Conservation (phyloP, 768 basidiomycete species). For the Kwoniella europaea region DNA sequence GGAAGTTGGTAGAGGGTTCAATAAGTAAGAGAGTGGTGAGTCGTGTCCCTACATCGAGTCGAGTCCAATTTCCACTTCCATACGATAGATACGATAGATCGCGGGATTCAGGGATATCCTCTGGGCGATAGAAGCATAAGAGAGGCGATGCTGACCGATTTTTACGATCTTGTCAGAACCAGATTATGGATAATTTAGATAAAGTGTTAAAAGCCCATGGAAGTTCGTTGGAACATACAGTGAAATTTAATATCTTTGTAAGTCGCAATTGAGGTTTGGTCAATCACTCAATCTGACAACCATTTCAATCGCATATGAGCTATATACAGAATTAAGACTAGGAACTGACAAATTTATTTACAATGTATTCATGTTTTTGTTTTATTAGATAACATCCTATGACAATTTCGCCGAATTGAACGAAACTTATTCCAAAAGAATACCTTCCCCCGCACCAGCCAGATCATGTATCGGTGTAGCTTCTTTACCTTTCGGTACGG, state of each 20-base stretch:
- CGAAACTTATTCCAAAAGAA: slow-evolving; percentile 12
- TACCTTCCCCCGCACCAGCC: slow-evolving; percentile 61
- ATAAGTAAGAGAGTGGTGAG: slow-evolving; percentile 31
- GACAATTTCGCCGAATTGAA: slow-evolving; percentile 26
- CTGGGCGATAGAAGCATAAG: too few species aligned
- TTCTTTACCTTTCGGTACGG: slow-evolving; percentile 64
- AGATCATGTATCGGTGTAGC: slow-evolving; percentile 68
- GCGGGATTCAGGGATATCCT: too few species aligned
- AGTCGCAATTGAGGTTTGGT: background rate
- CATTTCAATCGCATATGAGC: too few species aligned
- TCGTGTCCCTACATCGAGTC: background rate
- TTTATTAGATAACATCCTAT: slow-evolving; percentile 29
- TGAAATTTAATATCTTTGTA: slow-evolving; percentile 33
- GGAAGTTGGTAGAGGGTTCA: slow-evolving; percentile 28
- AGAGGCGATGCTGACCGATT: too few species aligned
- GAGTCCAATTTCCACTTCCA: too few species aligned
- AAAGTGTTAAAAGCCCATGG: slow-evolving; percentile 30
- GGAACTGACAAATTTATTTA: too few species aligned
- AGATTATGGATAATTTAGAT: slow-evolving; percentile 36
- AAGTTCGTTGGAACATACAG: slow-evolving; percentile 23
- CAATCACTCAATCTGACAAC: too few species aligned
- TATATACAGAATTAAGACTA: too few species aligned
- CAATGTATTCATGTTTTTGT: too few species aligned
- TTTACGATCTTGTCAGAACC: slow-evolving; percentile 8
- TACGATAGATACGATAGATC: too few species aligned